phyloP scores from a whole-genome alignment of 169 alveolate genomes.

The Eimeria falciformis region DNA sequence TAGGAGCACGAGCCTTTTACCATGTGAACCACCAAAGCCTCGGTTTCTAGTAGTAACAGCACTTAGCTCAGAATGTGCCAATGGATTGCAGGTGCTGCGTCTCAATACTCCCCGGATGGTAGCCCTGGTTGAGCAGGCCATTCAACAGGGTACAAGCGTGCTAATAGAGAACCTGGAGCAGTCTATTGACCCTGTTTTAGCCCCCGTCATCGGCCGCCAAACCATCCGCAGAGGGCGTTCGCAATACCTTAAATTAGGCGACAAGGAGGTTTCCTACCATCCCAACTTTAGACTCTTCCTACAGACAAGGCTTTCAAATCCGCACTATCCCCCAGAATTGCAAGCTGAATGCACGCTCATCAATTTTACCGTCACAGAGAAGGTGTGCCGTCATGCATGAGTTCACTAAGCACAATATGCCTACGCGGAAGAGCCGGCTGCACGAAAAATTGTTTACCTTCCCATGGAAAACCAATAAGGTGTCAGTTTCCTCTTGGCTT shows the following conservation, averaged over 20 bases:
- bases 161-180: conserved; percentile 96
- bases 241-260: conserved; percentile 88
- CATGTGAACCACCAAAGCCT: too few relatives aligned
- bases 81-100: conserved; percentile 85
- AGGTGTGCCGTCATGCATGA: background rate
- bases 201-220: conserved; percentile 95
- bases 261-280: conserved; percentile 87
- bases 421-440: background rate
- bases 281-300: conserved; percentile 90
- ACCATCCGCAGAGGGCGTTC: conserved; percentile 93
- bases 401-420: too few relatives aligned
- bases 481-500: background rate
- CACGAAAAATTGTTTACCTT: background rate
- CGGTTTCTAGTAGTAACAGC: too few relatives aligned
- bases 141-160: conserved; percentile 92
- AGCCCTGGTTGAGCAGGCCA: conserved; percentile 88
- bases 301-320: conserved; percentile 96
- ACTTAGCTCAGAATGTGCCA: background rate
- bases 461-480: background rate
- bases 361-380: conserved; percentile 96
- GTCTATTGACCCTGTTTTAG: conserved; percentile 94
- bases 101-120: conserved; percentile 84
- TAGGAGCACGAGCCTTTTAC: too few relatives aligned
- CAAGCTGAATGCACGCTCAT: conserved; percentile 97
- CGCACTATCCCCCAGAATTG: conserved; percentile 98